These are phyloP conservation scores for Colletotrichum sojae DNA, from an alignment of 2,329 filamentous ascomycete genomes.

Conservation along the genomic window DNA sequence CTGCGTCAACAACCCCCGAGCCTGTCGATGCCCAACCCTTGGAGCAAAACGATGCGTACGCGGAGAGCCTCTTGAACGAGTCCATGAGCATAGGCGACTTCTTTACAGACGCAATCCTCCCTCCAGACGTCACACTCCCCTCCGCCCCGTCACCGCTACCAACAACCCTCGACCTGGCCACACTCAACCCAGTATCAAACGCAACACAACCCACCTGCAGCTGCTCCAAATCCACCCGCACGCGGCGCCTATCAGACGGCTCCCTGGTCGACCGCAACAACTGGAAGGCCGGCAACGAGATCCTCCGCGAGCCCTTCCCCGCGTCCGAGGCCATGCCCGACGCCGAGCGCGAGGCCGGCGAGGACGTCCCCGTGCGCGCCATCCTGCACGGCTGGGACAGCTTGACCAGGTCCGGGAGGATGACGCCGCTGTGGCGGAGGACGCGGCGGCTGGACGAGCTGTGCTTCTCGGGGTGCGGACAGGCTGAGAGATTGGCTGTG, in stretches of 20 bases:
- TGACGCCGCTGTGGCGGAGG: constrained; percentile 48
- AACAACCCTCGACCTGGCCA: not conserved
- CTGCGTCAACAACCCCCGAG: too few species aligned
- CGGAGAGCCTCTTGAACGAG: too few species aligned
- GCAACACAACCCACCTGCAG: not conserved
- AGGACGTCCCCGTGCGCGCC: constrained; percentile 47
- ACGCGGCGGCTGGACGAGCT: constrained; percentile 45
- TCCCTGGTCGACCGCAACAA: constrained; percentile 40
- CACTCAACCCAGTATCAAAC: not conserved
- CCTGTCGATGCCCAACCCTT: too few species aligned
- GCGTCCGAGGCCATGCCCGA: constrained; percentile 36
- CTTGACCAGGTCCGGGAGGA: constrained; percentile 43
- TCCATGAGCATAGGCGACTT: too few species aligned
- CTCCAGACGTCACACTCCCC: too few species aligned
- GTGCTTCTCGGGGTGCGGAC: constrained; percentile 42
- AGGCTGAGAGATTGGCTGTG: constrained; percentile 44
- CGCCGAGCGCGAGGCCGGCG: constrained; percentile 43
- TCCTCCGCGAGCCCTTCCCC: constrained; percentile 18
- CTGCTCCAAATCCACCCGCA: not conserved
- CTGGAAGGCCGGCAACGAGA: constrained; percentile 47
- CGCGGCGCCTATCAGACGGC: constrained; percentile 21
- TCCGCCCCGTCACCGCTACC: not conserved
- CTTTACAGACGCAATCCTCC: too few species aligned
- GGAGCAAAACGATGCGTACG: too few species aligned
- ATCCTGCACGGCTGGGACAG: constrained; percentile 49